Percentiles rank a stretch among this genome's conserved stretches.
phyloP scores from a whole-genome alignment of 768 basidiomycete species.

The Lentinula boryana region DNA sequence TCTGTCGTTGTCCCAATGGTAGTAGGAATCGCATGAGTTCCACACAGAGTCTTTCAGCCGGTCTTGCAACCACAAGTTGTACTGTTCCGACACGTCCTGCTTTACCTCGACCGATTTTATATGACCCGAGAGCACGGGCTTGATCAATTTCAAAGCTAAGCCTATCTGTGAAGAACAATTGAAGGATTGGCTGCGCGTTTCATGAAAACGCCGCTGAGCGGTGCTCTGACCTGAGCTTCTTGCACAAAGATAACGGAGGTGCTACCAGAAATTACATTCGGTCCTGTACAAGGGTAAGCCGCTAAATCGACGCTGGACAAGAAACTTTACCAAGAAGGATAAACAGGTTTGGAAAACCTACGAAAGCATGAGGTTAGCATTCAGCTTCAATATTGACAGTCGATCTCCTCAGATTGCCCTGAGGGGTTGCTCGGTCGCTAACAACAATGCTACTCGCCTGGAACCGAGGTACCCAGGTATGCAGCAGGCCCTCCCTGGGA shows the following conservation, averaged over 20 bases:
- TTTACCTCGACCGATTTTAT: constrained; percentile 46
- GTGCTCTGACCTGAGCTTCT: constrained; percentile 42
- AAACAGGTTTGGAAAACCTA: constrained; percentile 50
- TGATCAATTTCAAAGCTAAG: constrained; percentile 42
- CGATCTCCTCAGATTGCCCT: background rate
- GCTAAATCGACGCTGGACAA: background rate
- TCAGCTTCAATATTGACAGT: background rate
- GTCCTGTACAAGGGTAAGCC: constrained; percentile 26
- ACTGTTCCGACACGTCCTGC: constrained; percentile 37
- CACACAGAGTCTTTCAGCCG: constrained; percentile 45
- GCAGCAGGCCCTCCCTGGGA: constrained; percentile 44
- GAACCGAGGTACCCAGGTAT: constrained; percentile 47
- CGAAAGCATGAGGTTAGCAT: background rate
- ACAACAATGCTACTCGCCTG: constrained; percentile 11
- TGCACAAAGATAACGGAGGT: constrained; percentile 51
- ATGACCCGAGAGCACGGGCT: constrained; percentile 42
- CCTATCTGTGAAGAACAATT: constrained; percentile 32
- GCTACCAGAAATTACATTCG: constrained; percentile 54
- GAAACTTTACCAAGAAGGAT: constrained; percentile 33
- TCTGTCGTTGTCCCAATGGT: constrained; percentile 30
- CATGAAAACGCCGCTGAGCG: background rate
- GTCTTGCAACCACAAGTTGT: constrained; percentile 46
- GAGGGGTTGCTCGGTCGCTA: background rate
- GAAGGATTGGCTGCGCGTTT: background rate
- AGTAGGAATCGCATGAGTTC: constrained; percentile 50